Conservation (phyloP, 345 rosid genomes). For the Melaleuca quinquenervia region DNA sequence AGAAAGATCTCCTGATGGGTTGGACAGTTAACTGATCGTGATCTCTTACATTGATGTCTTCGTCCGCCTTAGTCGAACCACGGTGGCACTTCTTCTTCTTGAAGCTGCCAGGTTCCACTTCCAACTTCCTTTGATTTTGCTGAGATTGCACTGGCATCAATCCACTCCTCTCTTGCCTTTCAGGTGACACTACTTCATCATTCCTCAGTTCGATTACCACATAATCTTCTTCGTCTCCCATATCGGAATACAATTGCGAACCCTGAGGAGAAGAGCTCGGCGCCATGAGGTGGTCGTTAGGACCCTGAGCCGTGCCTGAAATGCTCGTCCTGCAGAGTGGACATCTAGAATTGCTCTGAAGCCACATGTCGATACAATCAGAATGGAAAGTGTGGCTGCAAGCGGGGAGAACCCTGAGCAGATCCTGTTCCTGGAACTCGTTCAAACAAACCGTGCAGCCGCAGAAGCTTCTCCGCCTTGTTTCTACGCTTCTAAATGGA, state of each 20-base stretch:
- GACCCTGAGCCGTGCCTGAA: conserved; percentile 24
- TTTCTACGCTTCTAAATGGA: conserved; percentile 20
- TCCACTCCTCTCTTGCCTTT: not conserved
- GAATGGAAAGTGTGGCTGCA: conserved; percentile 56
- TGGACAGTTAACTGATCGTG: conserved; percentile 31
- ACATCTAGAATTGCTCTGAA: conserved; percentile 45
- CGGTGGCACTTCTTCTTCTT: conserved; percentile 17
- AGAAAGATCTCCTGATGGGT: conserved; percentile 57
- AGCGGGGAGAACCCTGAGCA: conserved; percentile 47
- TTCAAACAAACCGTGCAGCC: conserved; percentile 61
- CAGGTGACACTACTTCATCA: conserved; percentile 1
- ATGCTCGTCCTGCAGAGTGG: conserved; percentile 56
- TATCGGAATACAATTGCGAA: conserved; percentile 21
- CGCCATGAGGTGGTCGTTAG: conserved; percentile 29
- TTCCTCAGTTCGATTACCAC: conserved; percentile 47
- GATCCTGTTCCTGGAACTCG: conserved; percentile 43
- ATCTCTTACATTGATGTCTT: conserved; percentile 36
- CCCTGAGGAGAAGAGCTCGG: conserved; percentile 61
- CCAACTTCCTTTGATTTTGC: conserved; percentile 12
- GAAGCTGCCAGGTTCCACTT: conserved; percentile 5
- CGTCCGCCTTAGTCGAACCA: conserved; percentile 45
- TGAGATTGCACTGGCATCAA: not conserved
- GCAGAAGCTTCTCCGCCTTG: conserved; percentile 4
- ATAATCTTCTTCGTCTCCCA: conserved; percentile 54
- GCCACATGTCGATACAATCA: conserved; percentile 56